A percentile compares a stretch with the other conserved stretches of the same genome.
phyloP scores from a whole-genome alignment of 306 rosid species.

The Castanea crenata region DNA sequence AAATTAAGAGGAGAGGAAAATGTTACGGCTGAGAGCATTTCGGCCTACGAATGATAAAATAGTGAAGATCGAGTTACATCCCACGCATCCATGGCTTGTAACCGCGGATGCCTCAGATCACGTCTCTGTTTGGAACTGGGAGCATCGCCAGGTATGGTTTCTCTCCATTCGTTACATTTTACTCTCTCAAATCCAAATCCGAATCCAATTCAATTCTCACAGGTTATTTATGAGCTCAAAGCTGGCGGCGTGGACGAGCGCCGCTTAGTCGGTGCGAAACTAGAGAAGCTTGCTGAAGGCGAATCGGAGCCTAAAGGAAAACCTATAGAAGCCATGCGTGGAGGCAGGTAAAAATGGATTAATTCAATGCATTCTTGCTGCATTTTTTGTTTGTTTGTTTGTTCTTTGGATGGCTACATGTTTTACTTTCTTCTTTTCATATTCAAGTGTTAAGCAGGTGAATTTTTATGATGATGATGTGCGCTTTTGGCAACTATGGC shows the following conservation, averaged over 20 bases:
- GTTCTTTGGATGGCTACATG: conserved; percentile 23
- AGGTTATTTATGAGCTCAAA: conserved; percentile 94
- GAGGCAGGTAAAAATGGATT: conserved; percentile 69
- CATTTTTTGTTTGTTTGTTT: conserved; percentile 6
- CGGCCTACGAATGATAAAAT: conserved; percentile 86
- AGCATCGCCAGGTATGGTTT: conserved; percentile 76
- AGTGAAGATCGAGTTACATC: conserved; percentile 94
- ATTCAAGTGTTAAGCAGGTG: conserved; percentile 91
- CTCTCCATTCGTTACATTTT: background rate
- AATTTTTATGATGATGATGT: conserved; percentile 90
- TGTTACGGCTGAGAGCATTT: conserved; percentile 84
- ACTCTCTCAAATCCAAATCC: background rate
- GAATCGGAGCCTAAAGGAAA: conserved; percentile 89
- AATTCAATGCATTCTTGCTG: background rate
- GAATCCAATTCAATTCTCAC: conserved; percentile 5
- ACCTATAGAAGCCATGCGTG: conserved; percentile 95
- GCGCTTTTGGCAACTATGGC: conserved; percentile 96
- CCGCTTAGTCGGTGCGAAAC: conserved; percentile 91
- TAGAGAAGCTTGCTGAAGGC: conserved; percentile 99
- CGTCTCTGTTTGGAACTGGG: conserved; percentile 99
- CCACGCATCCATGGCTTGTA: conserved; percentile 99
- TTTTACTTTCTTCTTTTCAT: background rate
- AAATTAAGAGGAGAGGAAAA: conserved; percentile 22
- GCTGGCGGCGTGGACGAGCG: conserved; percentile 98
- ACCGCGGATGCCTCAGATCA: conserved; percentile 96